A percentile compares a stretch with the other conserved stretches of the same genome.
Evolutionary conservation across 2,329 filamentous ascomycete species (phyloP).

Genomic region (Fusarium sp.): DNA sequence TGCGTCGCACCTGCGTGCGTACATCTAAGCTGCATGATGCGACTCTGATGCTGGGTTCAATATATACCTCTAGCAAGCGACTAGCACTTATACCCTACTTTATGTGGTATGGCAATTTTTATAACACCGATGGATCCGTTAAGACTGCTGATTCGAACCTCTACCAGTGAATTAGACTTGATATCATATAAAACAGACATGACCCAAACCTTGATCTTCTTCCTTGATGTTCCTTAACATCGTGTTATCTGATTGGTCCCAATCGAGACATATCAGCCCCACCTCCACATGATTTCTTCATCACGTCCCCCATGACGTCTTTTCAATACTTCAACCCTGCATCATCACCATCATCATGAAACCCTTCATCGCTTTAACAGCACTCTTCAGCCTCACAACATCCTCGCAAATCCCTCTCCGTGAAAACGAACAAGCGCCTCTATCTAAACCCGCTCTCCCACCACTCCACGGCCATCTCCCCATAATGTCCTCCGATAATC

Average conservation of each 20-base stretch:
- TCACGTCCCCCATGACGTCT: constrained; percentile 29
- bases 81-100: too few relatives aligned
- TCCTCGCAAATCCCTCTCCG: constrained; percentile 23
- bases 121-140: too few relatives aligned
- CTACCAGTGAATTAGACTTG: too few relatives aligned
- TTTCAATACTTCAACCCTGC: constrained; percentile 3
- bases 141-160: too few relatives aligned
- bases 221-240: not conserved
- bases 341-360: constrained; percentile 34
- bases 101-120: too few relatives aligned
- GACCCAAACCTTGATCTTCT: not conserved
- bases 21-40: too few relatives aligned
- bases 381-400: constrained; percentile 27
- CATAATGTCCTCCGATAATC: constrained; percentile 43
- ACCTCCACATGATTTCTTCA: constrained; percentile 2
- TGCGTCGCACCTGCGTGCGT: too few relatives aligned
- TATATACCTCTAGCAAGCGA: too few relatives aligned
- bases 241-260: not conserved
- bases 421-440: not conserved
- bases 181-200: not conserved
- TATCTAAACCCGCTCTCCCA: constrained; percentile 8
- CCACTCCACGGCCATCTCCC: constrained; percentile 41
- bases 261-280: not conserved
- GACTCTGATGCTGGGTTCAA: too few relatives aligned
- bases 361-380: constrained; percentile 29